A percentile compares a stretch with the other conserved stretches of the same genome.
Evolutionary conservation across 2,329 filamentous ascomycete species (phyloP).

Genomic region (Graphilbum ipis-grandicollis): DNA sequence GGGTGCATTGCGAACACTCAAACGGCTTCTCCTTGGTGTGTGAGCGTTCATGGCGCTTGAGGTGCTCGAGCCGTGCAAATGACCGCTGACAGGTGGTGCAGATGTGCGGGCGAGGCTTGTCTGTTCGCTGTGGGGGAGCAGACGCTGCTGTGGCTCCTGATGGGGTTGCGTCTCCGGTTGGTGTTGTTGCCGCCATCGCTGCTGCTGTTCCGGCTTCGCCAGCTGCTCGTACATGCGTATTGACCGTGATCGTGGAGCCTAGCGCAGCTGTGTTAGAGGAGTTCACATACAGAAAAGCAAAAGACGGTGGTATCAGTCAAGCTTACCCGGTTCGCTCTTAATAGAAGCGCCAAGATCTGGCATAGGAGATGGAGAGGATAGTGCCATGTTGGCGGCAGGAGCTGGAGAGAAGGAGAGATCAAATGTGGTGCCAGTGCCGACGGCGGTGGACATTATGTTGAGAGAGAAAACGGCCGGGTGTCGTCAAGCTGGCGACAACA

Average conservation of each 20-base stretch:
- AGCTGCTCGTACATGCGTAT: no score
- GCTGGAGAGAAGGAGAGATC: not conserved
- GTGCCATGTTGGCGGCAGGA: not conserved
- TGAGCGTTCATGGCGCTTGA: constrained; percentile 95
- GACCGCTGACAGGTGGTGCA: constrained; percentile 82
- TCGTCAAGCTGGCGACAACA: no score
- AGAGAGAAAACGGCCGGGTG: not conserved
- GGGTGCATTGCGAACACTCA: constrained; percentile 82
- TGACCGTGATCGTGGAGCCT: constrained; percentile 34
- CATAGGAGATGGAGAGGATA: not conserved
- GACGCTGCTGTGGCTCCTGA: constrained; percentile 1
- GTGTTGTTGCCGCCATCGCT: no score
- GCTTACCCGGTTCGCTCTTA: constrained; percentile 15
- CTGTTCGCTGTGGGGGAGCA: constrained; percentile 70
- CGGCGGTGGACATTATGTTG: not conserved
- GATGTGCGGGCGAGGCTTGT: constrained; percentile 90
- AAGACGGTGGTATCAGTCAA: no score
- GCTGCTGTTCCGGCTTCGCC: no score
- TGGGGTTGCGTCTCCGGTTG: constrained; percentile 16
- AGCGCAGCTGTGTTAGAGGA: no score
- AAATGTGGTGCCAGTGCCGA: not conserved
- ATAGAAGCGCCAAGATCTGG: constrained; percentile 4
- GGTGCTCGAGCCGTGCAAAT: constrained; percentile 85
- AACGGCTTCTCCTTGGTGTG: constrained; percentile 99
- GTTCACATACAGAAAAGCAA: no score